phyloP scores from a whole-genome alignment of 208 protist genomes.

The Trypanosoma scelopori region DNA sequence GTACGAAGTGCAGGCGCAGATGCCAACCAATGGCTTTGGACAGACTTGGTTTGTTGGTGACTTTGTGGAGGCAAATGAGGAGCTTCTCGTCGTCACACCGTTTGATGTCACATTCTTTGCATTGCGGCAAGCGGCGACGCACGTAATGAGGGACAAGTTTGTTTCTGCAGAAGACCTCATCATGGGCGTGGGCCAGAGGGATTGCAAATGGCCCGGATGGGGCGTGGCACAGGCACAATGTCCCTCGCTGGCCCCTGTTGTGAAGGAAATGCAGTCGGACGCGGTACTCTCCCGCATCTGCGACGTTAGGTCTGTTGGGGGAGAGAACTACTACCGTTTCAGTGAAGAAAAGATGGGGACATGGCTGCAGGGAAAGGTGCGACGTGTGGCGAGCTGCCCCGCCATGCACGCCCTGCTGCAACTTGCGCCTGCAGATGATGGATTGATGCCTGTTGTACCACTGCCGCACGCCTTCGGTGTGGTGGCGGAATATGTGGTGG shows the following conservation, averaged over 20 bases:
- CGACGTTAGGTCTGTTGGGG: slow-evolving; percentile 40
- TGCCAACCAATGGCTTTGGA: slow-evolving; percentile 43
- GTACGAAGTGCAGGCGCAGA: slow-evolving; percentile 52
- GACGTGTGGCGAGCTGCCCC: slow-evolving; percentile 26
- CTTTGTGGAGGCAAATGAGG: slow-evolving; percentile 23
- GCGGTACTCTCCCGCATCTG: slow-evolving; percentile 48
- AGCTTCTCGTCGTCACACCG: slow-evolving; percentile 51
- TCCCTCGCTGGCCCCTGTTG: slow-evolving; percentile 30
- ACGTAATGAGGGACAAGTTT: slow-evolving; percentile 35
- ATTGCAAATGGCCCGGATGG: slow-evolving; percentile 42
- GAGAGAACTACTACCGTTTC: slow-evolving; percentile 55
- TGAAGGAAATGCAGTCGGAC: slow-evolving; percentile 33
- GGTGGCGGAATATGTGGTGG: slow-evolving; percentile 69
- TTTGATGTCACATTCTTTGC: slow-evolving; percentile 67
- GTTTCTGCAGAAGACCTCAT: slow-evolving; percentile 34
- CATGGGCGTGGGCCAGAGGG: slow-evolving; percentile 5
- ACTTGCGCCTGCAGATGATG: background rate
- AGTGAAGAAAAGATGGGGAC: slow-evolving; percentile 43
- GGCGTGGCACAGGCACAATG: slow-evolving; percentile 34
- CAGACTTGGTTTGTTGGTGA: slow-evolving; percentile 63
- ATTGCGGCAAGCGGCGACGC: slow-evolving; percentile 33
- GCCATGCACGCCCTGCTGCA: slow-evolving; percentile 44
- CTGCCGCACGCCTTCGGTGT: slow-evolving; percentile 43
- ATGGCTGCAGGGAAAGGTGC: slow-evolving; percentile 47
- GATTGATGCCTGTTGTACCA: slow-evolving; percentile 30